Evolutionary conservation across 2,329 filamentous ascomycete species (phyloP).

Genomic region (Leptographium procerum): DNA sequence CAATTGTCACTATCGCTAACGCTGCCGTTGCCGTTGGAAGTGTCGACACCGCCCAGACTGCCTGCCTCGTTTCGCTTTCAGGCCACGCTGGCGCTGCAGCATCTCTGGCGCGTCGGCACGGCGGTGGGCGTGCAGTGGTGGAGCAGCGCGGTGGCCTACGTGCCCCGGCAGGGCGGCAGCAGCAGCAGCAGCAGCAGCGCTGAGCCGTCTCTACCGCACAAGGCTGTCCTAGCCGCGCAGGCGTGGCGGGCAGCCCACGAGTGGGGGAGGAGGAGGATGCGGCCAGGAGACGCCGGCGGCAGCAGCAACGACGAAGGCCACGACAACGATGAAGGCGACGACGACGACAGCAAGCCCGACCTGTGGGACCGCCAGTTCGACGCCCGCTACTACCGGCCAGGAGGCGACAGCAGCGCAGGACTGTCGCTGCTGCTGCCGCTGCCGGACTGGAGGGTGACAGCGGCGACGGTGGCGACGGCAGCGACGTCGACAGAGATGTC

Average conservation of each 20-base stretch:
- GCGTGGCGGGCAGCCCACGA: constrained; percentile 38
- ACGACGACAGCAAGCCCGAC: constrained; percentile 40
- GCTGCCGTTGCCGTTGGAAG: no score
- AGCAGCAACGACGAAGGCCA: constrained; percentile 41
- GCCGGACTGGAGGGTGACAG: constrained; percentile 43
- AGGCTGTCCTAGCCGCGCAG: constrained; percentile 29
- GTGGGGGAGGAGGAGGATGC: constrained; percentile 15
- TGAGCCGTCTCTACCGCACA: constrained; percentile 14
- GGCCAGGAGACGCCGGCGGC: constrained; percentile 14
- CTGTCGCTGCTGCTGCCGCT: constrained; percentile 19
- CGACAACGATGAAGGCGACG: constrained; percentile 34
- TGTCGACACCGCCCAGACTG: background rate
- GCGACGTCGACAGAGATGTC: no score
- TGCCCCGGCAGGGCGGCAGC: constrained; percentile 29
- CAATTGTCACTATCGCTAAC: background rate
- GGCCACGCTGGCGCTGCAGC: constrained; percentile 67
- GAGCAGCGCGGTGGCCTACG: constrained; percentile 64
- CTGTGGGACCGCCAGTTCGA: constrained; percentile 58
- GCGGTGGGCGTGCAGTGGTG: constrained; percentile 64
- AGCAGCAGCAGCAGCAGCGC: background rate
- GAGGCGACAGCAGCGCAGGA: constrained; percentile 11
- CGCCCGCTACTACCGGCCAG: constrained; percentile 32
- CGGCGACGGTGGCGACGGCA: constrained; percentile 8
- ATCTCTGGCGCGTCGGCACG: constrained; percentile 72
- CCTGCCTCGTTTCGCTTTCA: constrained; percentile 35